Percentiles rank a stretch among this genome's conserved stretches.
Conservation (phyloP, 2,329 filamentous ascomycete genomes). For the Macrophomina phaseolina region DNA sequence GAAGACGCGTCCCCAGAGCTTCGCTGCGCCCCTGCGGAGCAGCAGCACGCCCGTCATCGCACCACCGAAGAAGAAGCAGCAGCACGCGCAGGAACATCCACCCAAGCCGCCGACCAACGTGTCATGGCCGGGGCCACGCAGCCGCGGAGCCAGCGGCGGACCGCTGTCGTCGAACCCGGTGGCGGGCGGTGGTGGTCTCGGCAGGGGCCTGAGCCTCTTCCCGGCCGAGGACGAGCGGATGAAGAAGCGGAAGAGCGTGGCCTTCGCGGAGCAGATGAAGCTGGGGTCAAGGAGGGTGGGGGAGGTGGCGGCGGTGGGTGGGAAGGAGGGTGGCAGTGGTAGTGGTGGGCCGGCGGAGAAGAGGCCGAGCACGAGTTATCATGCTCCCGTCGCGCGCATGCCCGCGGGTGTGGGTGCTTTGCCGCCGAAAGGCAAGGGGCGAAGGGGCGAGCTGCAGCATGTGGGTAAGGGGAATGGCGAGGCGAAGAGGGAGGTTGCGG, state of each 20-base stretch:
- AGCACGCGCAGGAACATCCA: neutral
- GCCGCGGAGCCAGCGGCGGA: neutral
- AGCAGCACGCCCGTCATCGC: neutral
- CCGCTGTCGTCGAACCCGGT: no score
- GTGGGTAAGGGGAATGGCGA: neutral
- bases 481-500: neutral
- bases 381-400: no score
- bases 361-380: no score
- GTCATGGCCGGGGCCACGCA: neutral
- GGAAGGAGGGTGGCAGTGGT: neutral
- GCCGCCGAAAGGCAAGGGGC: no score
- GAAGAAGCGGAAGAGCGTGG: slow-evolving; percentile 5
- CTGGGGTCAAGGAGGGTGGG: neutral
- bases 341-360: neutral
- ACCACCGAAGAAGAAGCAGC: neutral
- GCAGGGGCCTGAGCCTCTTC: neutral
- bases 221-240: neutral
- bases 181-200: neutral
- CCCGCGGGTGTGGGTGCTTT: no score
- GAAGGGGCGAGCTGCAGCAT: neutral
- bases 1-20: neutral
- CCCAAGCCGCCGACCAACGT: neutral
- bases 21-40: neutral
- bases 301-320: neutral
- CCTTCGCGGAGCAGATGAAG: neutral